Evolutionary conservation across 192 early-diverging fungal genomes (phyloP).

Genomic region (Funneliformis geosporum): DNA sequence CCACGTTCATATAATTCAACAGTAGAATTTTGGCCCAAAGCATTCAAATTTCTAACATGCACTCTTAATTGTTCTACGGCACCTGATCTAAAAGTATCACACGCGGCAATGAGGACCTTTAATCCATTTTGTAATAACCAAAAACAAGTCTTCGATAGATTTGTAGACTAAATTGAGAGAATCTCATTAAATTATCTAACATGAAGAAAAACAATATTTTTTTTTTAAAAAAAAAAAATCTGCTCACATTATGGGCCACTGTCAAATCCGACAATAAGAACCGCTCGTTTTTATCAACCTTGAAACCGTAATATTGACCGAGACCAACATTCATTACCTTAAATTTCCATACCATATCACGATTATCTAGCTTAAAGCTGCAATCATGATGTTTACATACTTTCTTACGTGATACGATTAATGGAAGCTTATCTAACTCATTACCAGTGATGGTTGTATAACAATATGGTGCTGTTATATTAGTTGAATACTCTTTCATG

Average conservation of each 20-base stretch:
- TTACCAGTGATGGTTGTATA: background rate
- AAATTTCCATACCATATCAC: slow-evolving; percentile 39
- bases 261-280: slow-evolving; percentile 52
- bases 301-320: slow-evolving; percentile 56
- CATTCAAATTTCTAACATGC: slow-evolving; percentile 83
- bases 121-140: slow-evolving; percentile 92
- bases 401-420: background rate
- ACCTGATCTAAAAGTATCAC: slow-evolving; percentile 95
- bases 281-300: slow-evolving; percentile 55
- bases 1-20: slow-evolving; percentile 94
- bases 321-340: slow-evolving; percentile 37
- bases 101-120: slow-evolving; percentile 89
- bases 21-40: slow-evolving; percentile 60
- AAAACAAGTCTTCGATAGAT: slow-evolving; percentile 92
- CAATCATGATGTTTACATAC: background rate
- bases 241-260: slow-evolving; percentile 41
- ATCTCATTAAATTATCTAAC: background rate
- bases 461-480: background rate
- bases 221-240: background rate
- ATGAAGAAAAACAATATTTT: background rate
- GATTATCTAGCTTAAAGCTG: background rate
- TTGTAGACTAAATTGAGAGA: slow-evolving; percentile 74
- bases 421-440: background rate
- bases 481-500: background rate
- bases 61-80: slow-evolving; percentile 95